phyloP scores from a whole-genome alignment of 805 yeast genomes.

The Zygosaccharomyces kombuchaensis region DNA sequence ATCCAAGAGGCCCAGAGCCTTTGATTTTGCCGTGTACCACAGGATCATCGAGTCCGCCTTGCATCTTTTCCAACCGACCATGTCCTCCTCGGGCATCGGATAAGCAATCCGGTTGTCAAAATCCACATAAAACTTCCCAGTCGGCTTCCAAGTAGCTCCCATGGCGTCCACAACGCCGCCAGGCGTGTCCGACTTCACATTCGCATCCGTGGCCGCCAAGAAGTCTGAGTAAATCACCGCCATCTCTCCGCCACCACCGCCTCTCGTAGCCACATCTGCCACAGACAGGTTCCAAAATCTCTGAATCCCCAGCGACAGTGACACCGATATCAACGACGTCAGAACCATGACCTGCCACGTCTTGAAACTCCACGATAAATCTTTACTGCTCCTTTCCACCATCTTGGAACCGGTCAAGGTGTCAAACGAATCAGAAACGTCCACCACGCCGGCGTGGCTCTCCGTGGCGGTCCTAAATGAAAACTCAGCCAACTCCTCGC shows the following conservation, averaged over 20 bases:
- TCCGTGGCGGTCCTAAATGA: slow-evolving; percentile 7
- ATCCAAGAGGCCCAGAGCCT: slow-evolving; percentile 1
- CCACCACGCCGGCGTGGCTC: background rate
- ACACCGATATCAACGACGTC: slow-evolving; percentile 14
- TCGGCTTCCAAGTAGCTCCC: slow-evolving; percentile 13
- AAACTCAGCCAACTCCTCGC: slow-evolving; percentile 15
- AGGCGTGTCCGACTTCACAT: too few species aligned
- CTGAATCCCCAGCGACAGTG: slow-evolving; percentile 10
- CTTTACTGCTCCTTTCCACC: background rate
- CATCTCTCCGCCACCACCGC: background rate
- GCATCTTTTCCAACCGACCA: slow-evolving; percentile 12
- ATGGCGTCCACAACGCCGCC: background rate
- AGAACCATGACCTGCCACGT: slow-evolving; percentile 15
- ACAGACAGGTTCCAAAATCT: slow-evolving; percentile 6
- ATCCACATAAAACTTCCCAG: slow-evolving; percentile 25
- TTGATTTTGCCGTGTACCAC: slow-evolving; percentile 16
- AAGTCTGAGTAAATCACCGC: slow-evolving; percentile 12
- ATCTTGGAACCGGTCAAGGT: slow-evolving; percentile 15
- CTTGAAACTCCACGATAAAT: slow-evolving; percentile 5
- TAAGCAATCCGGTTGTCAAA: slow-evolving; percentile 23
- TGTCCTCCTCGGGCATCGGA: slow-evolving; percentile 15
- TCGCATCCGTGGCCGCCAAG: background rate
- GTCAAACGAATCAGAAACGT: slow-evolving; percentile 13
- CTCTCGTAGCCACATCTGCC: background rate
- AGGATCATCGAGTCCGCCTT: slow-evolving; percentile 12